Conservation (phyloP, 169 alveolate genomes). For the Hepatocystis sp. region DNA sequence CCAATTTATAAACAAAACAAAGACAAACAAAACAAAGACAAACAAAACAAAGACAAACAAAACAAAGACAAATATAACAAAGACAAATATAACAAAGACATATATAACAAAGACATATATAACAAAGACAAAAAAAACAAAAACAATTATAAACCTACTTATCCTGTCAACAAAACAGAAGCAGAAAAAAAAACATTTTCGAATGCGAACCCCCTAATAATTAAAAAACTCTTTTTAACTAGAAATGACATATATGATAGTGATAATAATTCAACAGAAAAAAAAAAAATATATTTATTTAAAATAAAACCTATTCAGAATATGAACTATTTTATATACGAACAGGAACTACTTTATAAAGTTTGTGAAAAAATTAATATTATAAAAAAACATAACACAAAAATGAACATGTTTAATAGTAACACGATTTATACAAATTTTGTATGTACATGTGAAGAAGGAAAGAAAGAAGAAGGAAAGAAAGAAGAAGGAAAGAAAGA, state of each 20-base stretch:
- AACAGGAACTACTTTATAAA: no score
- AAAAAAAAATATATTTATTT: background rate
- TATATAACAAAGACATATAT: no score
- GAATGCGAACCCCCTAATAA: constrained; percentile 4
- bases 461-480: background rate
- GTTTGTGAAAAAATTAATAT: no score
- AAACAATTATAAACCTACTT: no score
- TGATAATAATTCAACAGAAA: constrained; percentile 20
- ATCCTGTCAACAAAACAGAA: background rate
- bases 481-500: background rate
- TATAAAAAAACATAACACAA: no score
- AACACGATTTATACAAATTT: no score
- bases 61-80: no score
- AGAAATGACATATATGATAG: constrained; percentile 34
- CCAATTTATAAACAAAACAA: no score
- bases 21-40: no score
- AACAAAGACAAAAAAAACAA: no score
- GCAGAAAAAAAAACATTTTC: constrained; percentile 3
- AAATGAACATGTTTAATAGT: background rate
- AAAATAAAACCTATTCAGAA: constrained; percentile 12
- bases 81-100: no score
- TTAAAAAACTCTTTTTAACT: constrained; percentile 25
- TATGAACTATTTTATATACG: constrained; percentile 43
- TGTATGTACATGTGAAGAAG: background rate
- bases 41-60: no score